These are phyloP conservation scores for Kluyveromyces dobzhanskii DNA, from an alignment of 805 yeast species.

Conservation along the genomic window DNA sequence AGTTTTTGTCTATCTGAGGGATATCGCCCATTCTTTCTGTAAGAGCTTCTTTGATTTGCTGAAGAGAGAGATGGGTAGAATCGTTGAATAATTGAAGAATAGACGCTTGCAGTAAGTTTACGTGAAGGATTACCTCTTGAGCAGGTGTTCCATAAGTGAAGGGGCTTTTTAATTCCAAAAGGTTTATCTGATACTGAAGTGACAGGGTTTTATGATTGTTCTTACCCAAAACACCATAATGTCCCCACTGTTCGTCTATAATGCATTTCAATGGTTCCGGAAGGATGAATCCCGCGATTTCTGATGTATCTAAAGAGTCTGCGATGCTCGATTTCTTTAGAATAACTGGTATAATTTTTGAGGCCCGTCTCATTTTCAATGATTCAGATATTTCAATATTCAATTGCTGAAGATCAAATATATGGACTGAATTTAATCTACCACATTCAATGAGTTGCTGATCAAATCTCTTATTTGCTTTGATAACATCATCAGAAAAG, in stretches of 20 bases:
- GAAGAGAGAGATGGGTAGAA: slow-evolving; percentile 7
- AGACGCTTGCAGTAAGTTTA: slow-evolving; percentile 22
- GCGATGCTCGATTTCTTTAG: neutral
- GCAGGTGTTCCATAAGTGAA: slow-evolving; percentile 6
- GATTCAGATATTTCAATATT: neutral
- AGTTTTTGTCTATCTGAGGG: slow-evolving; percentile 1
- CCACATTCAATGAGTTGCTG: neutral
- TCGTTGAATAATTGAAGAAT: slow-evolving; percentile 21
- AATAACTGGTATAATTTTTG: neutral
- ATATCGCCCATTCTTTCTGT: slow-evolving; percentile 3
- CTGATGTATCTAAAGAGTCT: neutral
- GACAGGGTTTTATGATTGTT: slow-evolving; percentile 11
- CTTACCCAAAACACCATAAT: slow-evolving; percentile 7
- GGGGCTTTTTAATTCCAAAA: slow-evolving; percentile 22
- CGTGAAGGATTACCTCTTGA: slow-evolving; percentile 12
- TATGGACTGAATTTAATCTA: neutral
- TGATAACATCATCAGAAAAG: neutral
- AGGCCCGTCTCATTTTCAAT: neutral
- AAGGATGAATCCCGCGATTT: slow-evolving; percentile 6
- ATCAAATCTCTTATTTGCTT: neutral
- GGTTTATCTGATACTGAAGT: slow-evolving; percentile 21
- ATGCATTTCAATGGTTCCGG: slow-evolving; percentile 13
- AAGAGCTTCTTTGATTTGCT: slow-evolving; percentile 7
- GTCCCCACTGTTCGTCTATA: slow-evolving; percentile 13
- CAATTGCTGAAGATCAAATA: neutral